Percentiles rank a stretch among this genome's conserved stretches.
phyloP scores from a whole-genome alignment of 257 asterid species.

The Fraxinus anomala region DNA sequence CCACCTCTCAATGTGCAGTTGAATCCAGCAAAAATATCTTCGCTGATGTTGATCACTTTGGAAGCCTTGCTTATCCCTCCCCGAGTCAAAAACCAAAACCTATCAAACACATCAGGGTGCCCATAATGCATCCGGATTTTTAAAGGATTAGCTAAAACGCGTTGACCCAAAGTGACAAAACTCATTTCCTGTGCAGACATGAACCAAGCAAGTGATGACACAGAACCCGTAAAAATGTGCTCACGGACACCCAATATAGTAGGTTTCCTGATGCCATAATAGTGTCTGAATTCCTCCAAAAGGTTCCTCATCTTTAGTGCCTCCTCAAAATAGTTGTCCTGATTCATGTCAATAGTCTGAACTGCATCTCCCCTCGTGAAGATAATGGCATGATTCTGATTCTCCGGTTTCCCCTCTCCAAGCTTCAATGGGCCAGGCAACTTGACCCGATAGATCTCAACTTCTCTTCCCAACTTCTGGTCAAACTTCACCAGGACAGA shows the following conservation, averaged over 20 bases:
- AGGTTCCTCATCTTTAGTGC: slow-evolving; percentile 97
- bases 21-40: slow-evolving; percentile 98
- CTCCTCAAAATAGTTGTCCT: slow-evolving; percentile 97
- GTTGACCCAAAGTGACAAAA: slow-evolving; percentile 98
- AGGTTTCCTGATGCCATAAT: slow-evolving; percentile 92
- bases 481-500: slow-evolving; percentile 95
- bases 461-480: slow-evolving; percentile 72
- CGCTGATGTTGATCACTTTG: slow-evolving; percentile 90
- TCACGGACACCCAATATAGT: slow-evolving; percentile 94
- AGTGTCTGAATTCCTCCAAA: slow-evolving; percentile 76
- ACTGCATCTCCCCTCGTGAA: slow-evolving; percentile 98
- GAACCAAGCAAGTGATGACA: slow-evolving; percentile 98
- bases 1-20: slow-evolving; percentile 98
- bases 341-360: slow-evolving; percentile 99
- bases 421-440: slow-evolving; percentile 96
- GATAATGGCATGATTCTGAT: slow-evolving; percentile 94
- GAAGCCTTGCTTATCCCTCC: slow-evolving; percentile 99
- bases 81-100: slow-evolving; percentile 97
- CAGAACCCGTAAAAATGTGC: slow-evolving; percentile 93
- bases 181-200: slow-evolving; percentile 99
- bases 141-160: slow-evolving; percentile 95
- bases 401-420: slow-evolving; percentile 99
- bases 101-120: slow-evolving; percentile 96
- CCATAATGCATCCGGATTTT: slow-evolving; percentile 99
- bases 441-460: slow-evolving; percentile 93